Conservation (phyloP, 1,284 basidiomycete species). For the Melampsora occidentalis region DNA sequence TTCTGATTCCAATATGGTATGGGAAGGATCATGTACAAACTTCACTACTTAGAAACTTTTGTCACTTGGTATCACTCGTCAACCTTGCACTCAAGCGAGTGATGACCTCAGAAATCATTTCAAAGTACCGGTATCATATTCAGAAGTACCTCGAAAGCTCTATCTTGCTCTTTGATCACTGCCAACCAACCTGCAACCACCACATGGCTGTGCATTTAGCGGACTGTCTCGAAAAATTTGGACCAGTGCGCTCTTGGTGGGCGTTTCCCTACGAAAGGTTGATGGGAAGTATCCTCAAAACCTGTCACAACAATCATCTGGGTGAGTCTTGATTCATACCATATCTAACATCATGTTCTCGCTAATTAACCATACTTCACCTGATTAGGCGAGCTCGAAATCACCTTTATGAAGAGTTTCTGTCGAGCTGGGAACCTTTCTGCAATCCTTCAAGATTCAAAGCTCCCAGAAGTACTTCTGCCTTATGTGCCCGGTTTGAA, state of each 20-base stretch:
- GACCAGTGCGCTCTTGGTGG: constrained; percentile 25
- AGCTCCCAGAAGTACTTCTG: too few species aligned
- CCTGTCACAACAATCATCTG: constrained; percentile 9
- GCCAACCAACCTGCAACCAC: background rate
- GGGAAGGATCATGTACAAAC: background rate
- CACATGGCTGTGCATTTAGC: constrained; percentile 8
- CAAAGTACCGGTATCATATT: background rate
- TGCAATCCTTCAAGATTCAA: background rate
- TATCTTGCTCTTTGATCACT: background rate
- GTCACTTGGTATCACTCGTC: constrained; percentile 13
- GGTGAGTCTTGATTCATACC: background rate
- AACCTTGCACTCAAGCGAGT: constrained; percentile 21
- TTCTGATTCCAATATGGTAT: constrained; percentile 4
- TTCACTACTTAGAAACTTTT: constrained; percentile 10
- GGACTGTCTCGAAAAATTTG: constrained; percentile 14
- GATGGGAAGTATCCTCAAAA: constrained; percentile 9
- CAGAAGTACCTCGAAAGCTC: background rate
- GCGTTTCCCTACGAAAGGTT: constrained; percentile 15
- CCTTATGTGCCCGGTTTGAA: too few species aligned
- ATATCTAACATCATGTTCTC: background rate
- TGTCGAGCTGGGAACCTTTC: background rate
- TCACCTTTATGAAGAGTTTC: constrained; percentile 2
- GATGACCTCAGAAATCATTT: constrained; percentile 8
- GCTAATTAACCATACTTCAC: background rate
- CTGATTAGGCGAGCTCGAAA: constrained; percentile 1